Evolutionary conservation across 306 rosid genomes (phyloP).

Genomic region (Ceratonia siliqua): DNA sequence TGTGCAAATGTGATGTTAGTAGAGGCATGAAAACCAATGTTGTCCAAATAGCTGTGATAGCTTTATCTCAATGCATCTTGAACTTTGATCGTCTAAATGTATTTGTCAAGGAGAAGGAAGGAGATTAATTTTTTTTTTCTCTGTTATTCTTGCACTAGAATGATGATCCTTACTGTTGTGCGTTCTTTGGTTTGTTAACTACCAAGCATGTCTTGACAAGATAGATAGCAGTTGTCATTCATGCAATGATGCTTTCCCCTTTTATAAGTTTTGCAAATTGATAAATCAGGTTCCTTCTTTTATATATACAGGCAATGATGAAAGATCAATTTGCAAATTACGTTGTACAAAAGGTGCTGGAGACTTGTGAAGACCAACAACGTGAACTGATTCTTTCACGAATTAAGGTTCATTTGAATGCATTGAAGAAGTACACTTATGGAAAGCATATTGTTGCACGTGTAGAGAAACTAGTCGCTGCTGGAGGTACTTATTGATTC

Average conservation of each 20-base stretch:
- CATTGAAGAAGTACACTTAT: constrained; percentile 89
- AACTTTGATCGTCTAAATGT: background rate
- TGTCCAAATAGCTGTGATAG: background rate
- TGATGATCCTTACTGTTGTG: background rate
- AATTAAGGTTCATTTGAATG: constrained; percentile 94
- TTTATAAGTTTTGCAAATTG: background rate
- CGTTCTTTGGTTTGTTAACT: background rate
- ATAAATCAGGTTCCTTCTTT: background rate
- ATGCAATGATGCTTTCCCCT: background rate
- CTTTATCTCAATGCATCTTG: background rate
- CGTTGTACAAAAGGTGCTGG: constrained; percentile 94
- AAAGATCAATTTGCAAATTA: constrained; percentile 96
- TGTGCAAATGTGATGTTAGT: background rate
- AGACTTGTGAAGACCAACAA: constrained; percentile 94
- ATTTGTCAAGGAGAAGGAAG: background rate
- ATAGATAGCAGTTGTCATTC: background rate
- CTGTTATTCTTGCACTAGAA: background rate
- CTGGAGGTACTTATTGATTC: constrained; percentile 68
- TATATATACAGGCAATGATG: constrained; percentile 58
- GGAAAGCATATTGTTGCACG: constrained; percentile 97
- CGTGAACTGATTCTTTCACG: constrained; percentile 93
- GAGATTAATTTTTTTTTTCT: background rate
- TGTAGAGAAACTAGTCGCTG: constrained; percentile 98
- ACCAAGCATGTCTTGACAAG: background rate
- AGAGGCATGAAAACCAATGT: background rate